Percentiles rank a stretch among this genome's conserved stretches.
Conservation (phyloP, 345 rosid genomes). For the Eucalyptus cladocalyx region DNA sequence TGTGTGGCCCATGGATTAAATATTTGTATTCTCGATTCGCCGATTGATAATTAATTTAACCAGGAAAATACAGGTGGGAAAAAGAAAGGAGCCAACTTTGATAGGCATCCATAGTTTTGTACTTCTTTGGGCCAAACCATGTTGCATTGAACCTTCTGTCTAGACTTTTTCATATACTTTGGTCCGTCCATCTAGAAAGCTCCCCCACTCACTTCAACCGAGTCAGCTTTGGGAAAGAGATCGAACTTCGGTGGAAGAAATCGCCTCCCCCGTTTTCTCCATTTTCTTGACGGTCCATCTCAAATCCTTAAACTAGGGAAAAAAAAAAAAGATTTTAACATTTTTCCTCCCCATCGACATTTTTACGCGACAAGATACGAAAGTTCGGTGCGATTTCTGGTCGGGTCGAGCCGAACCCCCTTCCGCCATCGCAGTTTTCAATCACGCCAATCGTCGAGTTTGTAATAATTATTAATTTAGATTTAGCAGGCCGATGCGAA, state of each 20-base stretch:
- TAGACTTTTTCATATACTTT: background rate
- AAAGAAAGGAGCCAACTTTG: background rate
- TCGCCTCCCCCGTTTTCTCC: background rate
- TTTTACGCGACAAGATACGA: background rate
- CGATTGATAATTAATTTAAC: background rate
- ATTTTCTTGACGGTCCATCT: background rate
- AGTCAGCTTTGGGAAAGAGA: background rate
- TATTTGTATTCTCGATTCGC: background rate
- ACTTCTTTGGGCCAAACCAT: background rate
- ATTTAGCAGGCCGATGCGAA: background rate
- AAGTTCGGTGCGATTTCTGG: background rate
- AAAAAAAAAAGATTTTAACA: background rate
- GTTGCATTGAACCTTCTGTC: background rate
- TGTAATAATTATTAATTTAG: background rate
- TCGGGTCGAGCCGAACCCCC: background rate
- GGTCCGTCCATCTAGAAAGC: background rate
- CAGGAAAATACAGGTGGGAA: too few relatives aligned
- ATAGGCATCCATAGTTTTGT: background rate
- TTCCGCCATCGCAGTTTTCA: background rate
- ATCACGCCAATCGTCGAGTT: background rate
- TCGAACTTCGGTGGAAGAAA: background rate
- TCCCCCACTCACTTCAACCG: background rate
- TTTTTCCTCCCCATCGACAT: background rate
- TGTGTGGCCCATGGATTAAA: background rate
- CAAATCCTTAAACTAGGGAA: background rate